Base-by-base conservation (phyloP, 345 rosid genomes). In the Eucalyptus cloeziana region DNA sequence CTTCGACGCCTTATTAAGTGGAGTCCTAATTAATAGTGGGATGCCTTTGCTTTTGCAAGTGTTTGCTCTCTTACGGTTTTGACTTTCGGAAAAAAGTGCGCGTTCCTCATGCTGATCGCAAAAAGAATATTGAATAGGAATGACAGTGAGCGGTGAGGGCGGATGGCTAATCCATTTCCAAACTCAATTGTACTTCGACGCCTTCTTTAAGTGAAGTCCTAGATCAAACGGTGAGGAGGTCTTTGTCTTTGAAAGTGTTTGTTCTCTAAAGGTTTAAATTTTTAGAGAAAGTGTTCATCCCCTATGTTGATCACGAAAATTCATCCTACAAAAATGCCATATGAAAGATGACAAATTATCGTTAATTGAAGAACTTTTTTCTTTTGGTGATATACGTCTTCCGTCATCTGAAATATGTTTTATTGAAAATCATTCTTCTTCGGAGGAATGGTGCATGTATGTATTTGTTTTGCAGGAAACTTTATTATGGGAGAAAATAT, bases 91-190 rank as follows among this genome's bases (percentile, higher is more conserved):
- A 51, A 51, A 51, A 51, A 51, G 56, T 52, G 56, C 4, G 56
- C 56, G 17, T 17, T 22, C 9, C 56, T 51, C 17, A 0, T 51
- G 56, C 56, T 51, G 22, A 52, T 52, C 4, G 56, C 56, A 52
- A 17, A 52, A 51, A 52, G 9, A 51, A 17, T 17, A 51, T 8
- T 17, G 22, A 51, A 0, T 51, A 51, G 54, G 56, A 51, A 51
- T 17, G 22, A 51, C 9, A 1, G 56, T 17, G 8, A 51, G 0
- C 0, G 54, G 54, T 15, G 8, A 50, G 52, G 52, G 0, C 0
- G 52, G 52, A 6, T 51, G 54, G 1, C 1, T 51, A 1, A 51
- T 22, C 22, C 54, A 16, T 51, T 51, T 51, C 21, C 21, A 51
- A 51, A 16, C 54, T 50, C 54, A 51, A 51, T 51, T 15, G 19